phyloP scores from a whole-genome alignment of 345 rosid genomes.

The Gossypium ekmanianum region DNA sequence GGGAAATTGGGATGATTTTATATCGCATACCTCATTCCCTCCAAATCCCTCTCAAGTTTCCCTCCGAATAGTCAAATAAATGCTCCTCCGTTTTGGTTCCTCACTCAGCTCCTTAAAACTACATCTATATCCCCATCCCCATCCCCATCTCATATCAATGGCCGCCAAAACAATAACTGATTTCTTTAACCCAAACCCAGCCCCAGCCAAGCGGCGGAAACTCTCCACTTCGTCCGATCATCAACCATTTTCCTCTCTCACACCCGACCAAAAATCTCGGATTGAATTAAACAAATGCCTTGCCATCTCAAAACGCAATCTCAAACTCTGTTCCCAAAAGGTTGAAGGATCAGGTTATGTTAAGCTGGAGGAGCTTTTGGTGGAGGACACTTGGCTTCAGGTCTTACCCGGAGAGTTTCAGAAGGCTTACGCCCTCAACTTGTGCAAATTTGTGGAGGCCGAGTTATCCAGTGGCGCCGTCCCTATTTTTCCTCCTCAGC shows the following conservation, averaged over 20 bases:
- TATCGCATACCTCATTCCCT: background rate
- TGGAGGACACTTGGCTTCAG: slow-evolving; percentile 76
- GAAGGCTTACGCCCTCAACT: slow-evolving; percentile 57
- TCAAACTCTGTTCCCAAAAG: slow-evolving; percentile 55
- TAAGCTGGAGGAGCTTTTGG: slow-evolving; percentile 72
- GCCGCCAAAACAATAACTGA: slow-evolving; percentile 64
- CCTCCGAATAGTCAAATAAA: background rate
- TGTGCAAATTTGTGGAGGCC: slow-evolving; percentile 53
- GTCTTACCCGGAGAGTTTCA: slow-evolving; percentile 65
- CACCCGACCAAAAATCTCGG: slow-evolving; percentile 50
- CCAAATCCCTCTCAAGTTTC: background rate
- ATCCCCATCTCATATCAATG: slow-evolving; percentile 25
- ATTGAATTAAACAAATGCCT: slow-evolving; percentile 54
- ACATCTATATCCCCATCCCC: background rate
- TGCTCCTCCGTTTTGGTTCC: background rate
- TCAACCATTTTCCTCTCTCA: slow-evolving; percentile 30
- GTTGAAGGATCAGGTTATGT: slow-evolving; percentile 46
- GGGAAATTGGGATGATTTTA: background rate
- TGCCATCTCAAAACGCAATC: slow-evolving; percentile 67
- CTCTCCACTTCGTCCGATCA: slow-evolving; percentile 23
- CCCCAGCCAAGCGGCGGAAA: slow-evolving; percentile 74
- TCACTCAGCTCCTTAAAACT: background rate
- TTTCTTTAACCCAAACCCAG: slow-evolving; percentile 35
- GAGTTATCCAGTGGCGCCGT: slow-evolving; percentile 38
- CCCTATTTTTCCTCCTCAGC: slow-evolving; percentile 71